phyloP scores from a whole-genome alignment of 148 eudicot genomes.

The Nepenthes gracilis region DNA sequence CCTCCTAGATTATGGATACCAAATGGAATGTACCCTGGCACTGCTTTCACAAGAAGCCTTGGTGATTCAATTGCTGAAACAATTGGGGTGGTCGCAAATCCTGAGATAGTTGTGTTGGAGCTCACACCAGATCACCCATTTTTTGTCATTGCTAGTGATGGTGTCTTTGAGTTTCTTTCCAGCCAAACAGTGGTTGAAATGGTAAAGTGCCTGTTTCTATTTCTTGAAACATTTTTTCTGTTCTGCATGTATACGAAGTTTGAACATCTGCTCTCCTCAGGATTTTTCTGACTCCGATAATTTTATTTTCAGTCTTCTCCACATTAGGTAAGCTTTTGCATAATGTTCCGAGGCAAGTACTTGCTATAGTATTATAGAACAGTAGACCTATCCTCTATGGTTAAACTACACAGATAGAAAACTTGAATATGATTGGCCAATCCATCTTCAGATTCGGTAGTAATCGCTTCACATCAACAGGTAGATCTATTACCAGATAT shows the following conservation, averaged over 20 bases:
- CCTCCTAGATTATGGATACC: conserved; percentile 97
- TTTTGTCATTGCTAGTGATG: conserved; percentile 96
- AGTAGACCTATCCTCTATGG: too few species aligned
- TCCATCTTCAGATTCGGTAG: too few species aligned
- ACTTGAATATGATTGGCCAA: too few species aligned
- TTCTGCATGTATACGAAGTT: neutral
- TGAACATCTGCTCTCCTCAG: too few species aligned
- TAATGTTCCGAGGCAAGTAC: too few species aligned
- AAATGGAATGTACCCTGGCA: conserved; percentile 98
- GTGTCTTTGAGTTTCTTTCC: conserved; percentile 92
- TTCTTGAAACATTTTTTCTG: neutral
- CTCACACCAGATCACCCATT: conserved; percentile 75
- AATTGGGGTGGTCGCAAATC: conserved; percentile 84
- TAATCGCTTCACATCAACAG: too few species aligned
- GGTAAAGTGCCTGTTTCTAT: conserved; percentile 41
- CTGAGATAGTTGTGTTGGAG: conserved; percentile 84
- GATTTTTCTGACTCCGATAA: too few species aligned
- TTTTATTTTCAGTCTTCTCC: too few species aligned
- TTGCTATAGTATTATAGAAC: too few species aligned
- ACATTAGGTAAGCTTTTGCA: too few species aligned
- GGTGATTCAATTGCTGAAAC: conserved; percentile 98
- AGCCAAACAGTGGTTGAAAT: conserved; percentile 96
- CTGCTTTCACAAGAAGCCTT: conserved; percentile 91
- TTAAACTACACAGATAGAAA: too few species aligned
- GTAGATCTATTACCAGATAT: too few species aligned